Conservation (phyloP, 2,329 filamentous ascomycete species). For the Colletotrichum shisoi region DNA sequence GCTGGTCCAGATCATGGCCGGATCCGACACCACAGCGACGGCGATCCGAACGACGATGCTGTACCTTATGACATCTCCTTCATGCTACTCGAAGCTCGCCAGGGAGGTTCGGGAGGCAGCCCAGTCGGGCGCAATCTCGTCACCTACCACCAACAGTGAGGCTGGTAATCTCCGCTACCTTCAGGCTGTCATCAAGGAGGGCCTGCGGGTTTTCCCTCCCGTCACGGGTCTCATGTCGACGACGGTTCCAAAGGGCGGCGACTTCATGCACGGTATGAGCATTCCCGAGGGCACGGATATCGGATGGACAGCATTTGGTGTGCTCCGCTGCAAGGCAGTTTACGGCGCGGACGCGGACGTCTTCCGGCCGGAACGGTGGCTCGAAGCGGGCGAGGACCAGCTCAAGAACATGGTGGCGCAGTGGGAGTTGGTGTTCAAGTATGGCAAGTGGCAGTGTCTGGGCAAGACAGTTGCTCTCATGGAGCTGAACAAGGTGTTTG, state of each 20-base stretch:
- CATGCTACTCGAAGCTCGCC: constrained; percentile 56
- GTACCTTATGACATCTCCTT: constrained; percentile 60
- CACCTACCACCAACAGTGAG: constrained; percentile 48
- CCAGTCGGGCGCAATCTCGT: constrained; percentile 42
- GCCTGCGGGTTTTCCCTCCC: constrained; percentile 57
- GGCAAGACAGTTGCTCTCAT: constrained; percentile 56
- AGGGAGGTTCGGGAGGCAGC: constrained; percentile 55
- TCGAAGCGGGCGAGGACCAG: constrained; percentile 50
- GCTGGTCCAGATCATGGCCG: constrained; percentile 49
- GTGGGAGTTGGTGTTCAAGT: constrained; percentile 55
- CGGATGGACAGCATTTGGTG: constrained; percentile 53
- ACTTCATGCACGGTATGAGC: constrained; percentile 50
- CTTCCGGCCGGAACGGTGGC: constrained; percentile 61
- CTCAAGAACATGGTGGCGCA: constrained; percentile 50
- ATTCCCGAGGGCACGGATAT: constrained; percentile 58
- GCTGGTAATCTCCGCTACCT: constrained; percentile 56
- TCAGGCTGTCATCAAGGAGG: constrained; percentile 60
- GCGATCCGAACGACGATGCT: constrained; percentile 58
- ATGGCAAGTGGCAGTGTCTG: constrained; percentile 55
- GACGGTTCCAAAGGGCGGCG: constrained; percentile 50
- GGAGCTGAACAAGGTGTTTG: constrained; percentile 55
- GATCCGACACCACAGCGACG: constrained; percentile 50
- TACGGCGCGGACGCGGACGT: constrained; percentile 53
- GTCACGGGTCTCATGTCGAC: constrained; percentile 50
- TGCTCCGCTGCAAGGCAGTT: constrained; percentile 50